Conservation (phyloP, 176 grass and related monocot genomes). For the Juncus inflexus region DNA sequence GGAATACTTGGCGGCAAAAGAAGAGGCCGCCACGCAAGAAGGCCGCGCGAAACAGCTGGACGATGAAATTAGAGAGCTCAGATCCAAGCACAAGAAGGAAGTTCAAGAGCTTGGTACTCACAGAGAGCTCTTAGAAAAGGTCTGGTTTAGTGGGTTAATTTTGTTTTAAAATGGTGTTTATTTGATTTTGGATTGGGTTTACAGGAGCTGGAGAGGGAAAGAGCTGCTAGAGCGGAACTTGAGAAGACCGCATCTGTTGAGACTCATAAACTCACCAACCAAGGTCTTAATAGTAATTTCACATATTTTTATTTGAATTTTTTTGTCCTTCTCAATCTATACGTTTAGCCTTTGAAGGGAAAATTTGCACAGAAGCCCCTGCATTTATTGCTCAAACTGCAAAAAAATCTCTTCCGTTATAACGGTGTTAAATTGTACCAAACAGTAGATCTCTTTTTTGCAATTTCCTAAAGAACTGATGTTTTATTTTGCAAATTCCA, state of each 20-base stretch:
- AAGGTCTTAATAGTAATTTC: conserved; percentile 59
- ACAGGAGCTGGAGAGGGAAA: conserved; percentile 95
- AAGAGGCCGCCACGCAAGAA: conserved; percentile 88
- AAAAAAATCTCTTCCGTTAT: too few relatives aligned
- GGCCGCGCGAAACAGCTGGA: conserved; percentile 82
- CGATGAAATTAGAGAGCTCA: conserved; percentile 93
- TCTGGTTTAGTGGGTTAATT: conserved; percentile 17
- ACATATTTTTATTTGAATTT: conserved; percentile 15
- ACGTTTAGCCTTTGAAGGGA: conserved; percentile 7
- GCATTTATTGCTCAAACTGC: too few relatives aligned
- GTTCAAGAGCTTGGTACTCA: conserved; percentile 64
- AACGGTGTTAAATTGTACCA: too few relatives aligned
- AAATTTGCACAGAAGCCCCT: too few relatives aligned
- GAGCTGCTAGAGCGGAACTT: conserved; percentile 62
- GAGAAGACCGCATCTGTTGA: conserved; percentile 65
- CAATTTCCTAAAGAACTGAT: background rate
- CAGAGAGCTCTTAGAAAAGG: conserved; percentile 90
- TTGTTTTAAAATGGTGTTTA: conserved; percentile 15
- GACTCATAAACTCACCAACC: conserved; percentile 50
- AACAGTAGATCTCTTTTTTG: too few relatives aligned
- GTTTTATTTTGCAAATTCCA: conserved; percentile 2
- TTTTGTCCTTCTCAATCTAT: conserved; percentile 19
- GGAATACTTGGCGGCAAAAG: conserved; percentile 83
- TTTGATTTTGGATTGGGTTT: conserved; percentile 25
- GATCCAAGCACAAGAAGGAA: conserved; percentile 74